These are phyloP conservation scores for Thalassiosira profunda DNA, from an alignment of 108 stramenopile species.

Conservation along the genomic window DNA sequence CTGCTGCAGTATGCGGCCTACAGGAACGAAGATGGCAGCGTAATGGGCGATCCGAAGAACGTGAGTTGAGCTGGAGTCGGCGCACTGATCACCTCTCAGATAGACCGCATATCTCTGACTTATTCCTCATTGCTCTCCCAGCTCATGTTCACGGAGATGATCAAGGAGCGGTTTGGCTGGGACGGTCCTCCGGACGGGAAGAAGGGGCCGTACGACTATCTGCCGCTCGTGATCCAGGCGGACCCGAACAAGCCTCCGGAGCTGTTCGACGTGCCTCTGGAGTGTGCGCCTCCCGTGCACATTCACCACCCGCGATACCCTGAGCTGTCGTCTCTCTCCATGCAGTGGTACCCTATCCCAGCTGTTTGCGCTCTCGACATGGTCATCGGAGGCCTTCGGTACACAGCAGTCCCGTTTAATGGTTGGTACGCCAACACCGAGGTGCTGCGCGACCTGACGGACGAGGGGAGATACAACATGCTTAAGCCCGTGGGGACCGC, in stretches of 20 bases:
- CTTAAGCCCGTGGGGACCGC: constrained; percentile 17
- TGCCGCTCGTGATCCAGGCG: constrained; percentile 5
- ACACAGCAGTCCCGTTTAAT: constrained; percentile 43
- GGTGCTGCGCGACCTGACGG: constrained; percentile 36
- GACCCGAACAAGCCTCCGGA: not conserved
- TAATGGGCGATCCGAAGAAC: constrained; percentile 34
- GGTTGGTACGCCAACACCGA: constrained; percentile 45
- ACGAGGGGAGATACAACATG: constrained; percentile 22
- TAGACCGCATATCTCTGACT: not conserved
- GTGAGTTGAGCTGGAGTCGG: not conserved
- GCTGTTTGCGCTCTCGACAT: constrained; percentile 30
- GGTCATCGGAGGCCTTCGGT: constrained; percentile 33
- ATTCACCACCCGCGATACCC: constrained; percentile 15
- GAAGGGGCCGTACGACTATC: constrained; percentile 4
- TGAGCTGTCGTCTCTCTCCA: constrained; percentile 2
- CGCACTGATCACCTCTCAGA: too few species aligned
- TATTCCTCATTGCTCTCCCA: not conserved
- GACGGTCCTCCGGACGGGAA: constrained; percentile 5
- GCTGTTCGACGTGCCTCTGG: constrained; percentile 17
- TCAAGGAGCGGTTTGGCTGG: constrained; percentile 20
- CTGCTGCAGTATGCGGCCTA: constrained; percentile 42
- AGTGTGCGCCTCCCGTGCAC: constrained; percentile 16
- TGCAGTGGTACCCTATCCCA: constrained; percentile 17
- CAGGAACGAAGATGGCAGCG: constrained; percentile 3
- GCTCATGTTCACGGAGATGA: constrained; percentile 22